A percentile compares a stretch with the other conserved stretches of the same genome.
phyloP scores from a whole-genome alignment of 2,329 filamentous ascomycete genomes.

The Trichoderma sp. region DNA sequence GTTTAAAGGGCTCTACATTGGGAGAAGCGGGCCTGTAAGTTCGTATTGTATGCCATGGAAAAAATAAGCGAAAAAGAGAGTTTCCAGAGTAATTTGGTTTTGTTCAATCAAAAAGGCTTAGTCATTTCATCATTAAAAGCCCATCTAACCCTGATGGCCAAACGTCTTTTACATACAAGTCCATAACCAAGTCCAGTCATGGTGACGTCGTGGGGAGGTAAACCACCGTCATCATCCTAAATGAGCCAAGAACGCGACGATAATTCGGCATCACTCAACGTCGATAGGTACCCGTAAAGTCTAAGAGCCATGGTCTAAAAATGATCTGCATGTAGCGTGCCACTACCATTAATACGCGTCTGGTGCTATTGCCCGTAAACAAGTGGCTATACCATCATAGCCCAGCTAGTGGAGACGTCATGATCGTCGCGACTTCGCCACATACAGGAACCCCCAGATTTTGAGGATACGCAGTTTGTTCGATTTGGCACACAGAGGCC shows the following conservation, averaged over 20 bases:
- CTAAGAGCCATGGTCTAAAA: not conserved
- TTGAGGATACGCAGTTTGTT: not conserved
- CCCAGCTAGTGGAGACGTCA: constrained; percentile 2
- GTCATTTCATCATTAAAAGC: not conserved
- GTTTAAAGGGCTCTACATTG: not conserved
- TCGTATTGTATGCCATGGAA: no score
- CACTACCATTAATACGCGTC: not conserved
- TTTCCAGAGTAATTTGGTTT: not conserved
- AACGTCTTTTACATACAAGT: not conserved
- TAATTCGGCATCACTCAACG: not conserved
- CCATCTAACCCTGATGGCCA: not conserved
- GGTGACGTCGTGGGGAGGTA: constrained; percentile 18
- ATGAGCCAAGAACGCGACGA: not conserved
- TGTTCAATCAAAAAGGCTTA: not conserved
- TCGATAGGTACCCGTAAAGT: not conserved
- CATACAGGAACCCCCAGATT: not conserved
- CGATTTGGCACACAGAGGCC: not conserved
- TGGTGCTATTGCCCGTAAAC: not conserved
- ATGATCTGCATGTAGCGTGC: constrained; percentile 2
- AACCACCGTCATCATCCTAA: not conserved
- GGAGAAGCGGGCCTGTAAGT: not conserved
- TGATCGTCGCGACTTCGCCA: constrained; percentile 8
- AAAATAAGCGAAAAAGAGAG: not conserved
- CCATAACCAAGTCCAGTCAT: not conserved
- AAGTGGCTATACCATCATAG: not conserved